A percentile compares a stretch with the other conserved stretches of the same genome.
These are phyloP conservation scores for Barbatosphaeria neglecta DNA, from an alignment of 495 filamentous ascomycete genomes.

Conservation along the genomic window DNA sequence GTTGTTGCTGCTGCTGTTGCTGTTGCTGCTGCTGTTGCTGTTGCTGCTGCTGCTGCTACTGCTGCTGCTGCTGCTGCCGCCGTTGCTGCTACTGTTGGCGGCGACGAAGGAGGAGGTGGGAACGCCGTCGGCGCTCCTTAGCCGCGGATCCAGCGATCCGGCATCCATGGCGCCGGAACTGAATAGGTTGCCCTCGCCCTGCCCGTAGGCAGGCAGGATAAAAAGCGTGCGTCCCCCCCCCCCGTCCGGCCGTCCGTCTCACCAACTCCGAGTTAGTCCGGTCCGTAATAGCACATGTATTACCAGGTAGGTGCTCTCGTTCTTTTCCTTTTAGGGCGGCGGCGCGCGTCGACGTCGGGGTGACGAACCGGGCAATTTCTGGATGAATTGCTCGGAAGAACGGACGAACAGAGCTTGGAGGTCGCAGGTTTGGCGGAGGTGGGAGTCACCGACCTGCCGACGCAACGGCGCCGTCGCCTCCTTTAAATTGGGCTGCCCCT, in stretches of 20 bases:
- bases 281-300: not conserved
- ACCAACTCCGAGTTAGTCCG: no score
- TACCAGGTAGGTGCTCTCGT: no score
- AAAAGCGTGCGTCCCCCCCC: no score
- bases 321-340: no score
- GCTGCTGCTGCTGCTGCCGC: not conserved
- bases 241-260: no score
- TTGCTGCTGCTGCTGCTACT: not conserved
- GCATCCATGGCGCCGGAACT: slow-evolving; percentile 10
- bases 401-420: not conserved
- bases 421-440: not conserved
- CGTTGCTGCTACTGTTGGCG: slow-evolving; percentile 1
- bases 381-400: not conserved
- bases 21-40: no score
- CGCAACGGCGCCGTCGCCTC: not conserved
- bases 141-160: slow-evolving; percentile 9
- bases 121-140: slow-evolving; percentile 2
- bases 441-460: slow-evolving; percentile 1
- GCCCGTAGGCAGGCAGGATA: no score
- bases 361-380: not conserved
- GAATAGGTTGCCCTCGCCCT: no score
- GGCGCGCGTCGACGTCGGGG: no score
- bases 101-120: no score
- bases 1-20: no score
- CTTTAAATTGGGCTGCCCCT: not conserved